Evolutionary conservation across 179 eudicot genomes (phyloP).

Genomic region (Spergularia azorica): DNA sequence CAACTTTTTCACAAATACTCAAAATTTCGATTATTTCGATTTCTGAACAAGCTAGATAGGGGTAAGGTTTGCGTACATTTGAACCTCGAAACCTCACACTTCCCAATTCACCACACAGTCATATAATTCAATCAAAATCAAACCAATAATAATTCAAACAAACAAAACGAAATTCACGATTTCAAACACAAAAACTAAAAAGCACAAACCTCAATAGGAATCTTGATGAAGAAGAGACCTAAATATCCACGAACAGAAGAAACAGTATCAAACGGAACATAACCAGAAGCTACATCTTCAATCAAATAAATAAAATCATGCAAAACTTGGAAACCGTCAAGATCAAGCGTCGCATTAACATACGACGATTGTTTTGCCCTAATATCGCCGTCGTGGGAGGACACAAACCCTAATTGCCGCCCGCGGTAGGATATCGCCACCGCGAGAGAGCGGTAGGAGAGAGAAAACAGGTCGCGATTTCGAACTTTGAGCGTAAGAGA

Average conservation of each 20-base stretch:
- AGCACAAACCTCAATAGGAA: slow-evolving; percentile 43
- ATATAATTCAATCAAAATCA: not conserved
- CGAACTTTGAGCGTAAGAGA: slow-evolving; percentile 41
- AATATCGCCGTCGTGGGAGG: slow-evolving; percentile 41
- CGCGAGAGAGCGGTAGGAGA: slow-evolving; percentile 33
- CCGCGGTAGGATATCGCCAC: slow-evolving; percentile 50
- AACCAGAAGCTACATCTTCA: slow-evolving; percentile 54
- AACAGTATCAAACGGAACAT: slow-evolving; percentile 56
- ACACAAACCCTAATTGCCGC: slow-evolving; percentile 47
- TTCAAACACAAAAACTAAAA: not conserved
- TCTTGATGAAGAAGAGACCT: slow-evolving; percentile 33
- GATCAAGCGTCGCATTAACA: slow-evolving; percentile 44
- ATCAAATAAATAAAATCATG: slow-evolving; percentile 53
- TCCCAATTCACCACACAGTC: too few species aligned
- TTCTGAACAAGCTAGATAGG: not conserved
- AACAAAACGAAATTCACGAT: not conserved
- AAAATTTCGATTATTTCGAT: too few species aligned
- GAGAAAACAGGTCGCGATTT: slow-evolving; percentile 51
- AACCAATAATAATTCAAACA: not conserved
- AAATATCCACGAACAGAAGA: slow-evolving; percentile 40
- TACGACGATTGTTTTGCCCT: slow-evolving; percentile 43
- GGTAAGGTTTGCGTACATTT: not conserved
- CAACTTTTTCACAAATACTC: not conserved
- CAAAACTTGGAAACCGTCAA: slow-evolving; percentile 50
- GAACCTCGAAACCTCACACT: not conserved